Percentiles rank a stretch among this genome's conserved stretches.
phyloP scores from a whole-genome alignment of 2,329 filamentous ascomycete genomes.

The Ophiostoma fasciatum region DNA sequence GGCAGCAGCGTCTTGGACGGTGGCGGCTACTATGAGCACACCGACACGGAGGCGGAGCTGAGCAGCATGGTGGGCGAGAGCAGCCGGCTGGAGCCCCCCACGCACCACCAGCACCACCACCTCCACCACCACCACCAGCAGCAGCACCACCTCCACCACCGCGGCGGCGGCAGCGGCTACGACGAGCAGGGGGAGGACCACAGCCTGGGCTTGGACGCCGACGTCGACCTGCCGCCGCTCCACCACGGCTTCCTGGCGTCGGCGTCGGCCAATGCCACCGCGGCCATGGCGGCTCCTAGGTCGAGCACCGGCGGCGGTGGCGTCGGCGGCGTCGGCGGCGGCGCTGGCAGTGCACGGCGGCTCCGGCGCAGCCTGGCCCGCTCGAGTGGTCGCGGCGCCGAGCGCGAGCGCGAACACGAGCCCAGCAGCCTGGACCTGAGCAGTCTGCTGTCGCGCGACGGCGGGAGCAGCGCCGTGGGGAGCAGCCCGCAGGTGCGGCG shows the following conservation, averaged over 20 bases:
- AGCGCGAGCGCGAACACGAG: slow-evolving; percentile 23
- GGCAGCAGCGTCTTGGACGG: slow-evolving; percentile 8
- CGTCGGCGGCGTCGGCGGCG: neutral
- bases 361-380: slow-evolving; percentile 24
- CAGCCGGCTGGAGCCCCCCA: no score
- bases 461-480: slow-evolving; percentile 40
- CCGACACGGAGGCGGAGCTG: slow-evolving; percentile 55
- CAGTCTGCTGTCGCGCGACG: slow-evolving; percentile 39
- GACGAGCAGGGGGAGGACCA: slow-evolving; percentile 14
- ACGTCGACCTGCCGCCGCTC: slow-evolving; percentile 4
- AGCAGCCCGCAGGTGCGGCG: slow-evolving; percentile 37
- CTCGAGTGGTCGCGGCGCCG: no score
- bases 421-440: slow-evolving; percentile 42
- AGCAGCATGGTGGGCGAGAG: slow-evolving; percentile 29
- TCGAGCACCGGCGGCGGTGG: neutral
- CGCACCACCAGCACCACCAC: no score
- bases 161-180: neutral
- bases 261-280: no score
- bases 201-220: slow-evolving; percentile 21
- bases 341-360: slow-evolving; percentile 11
- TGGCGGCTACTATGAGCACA: slow-evolving; percentile 60
- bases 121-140: no score
- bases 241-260: slow-evolving; percentile 8
- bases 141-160: no score
- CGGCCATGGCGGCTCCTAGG: slow-evolving; percentile 1